Base-by-base conservation (phyloP, 2,329 filamentous ascomycete genomes). In the Penicillium sp. region DNA sequence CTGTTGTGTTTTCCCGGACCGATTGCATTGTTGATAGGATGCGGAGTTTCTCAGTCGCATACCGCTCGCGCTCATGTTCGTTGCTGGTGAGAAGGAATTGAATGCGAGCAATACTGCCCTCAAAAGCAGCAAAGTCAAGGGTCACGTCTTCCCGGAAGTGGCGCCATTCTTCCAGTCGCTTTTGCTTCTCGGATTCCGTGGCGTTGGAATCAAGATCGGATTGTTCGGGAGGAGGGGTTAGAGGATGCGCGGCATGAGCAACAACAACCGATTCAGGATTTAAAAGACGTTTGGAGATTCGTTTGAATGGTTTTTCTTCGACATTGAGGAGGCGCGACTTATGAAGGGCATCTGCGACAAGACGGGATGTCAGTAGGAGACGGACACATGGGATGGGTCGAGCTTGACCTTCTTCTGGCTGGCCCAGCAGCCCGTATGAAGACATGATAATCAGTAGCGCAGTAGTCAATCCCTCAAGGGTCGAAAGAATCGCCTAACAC, bases 281-380 rank as follows among this genome's bases (percentile, higher is more conserved):
- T 4, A 85, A 73, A 6, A 96, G 77, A 20, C 85, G 82, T 66
- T 88, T 88, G 14, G 85, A 85, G 42, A 95, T 80, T 44, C 89
- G 83, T 62, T 86, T 86, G 70, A 94, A 95, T 0, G 88, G 87
- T 41, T 88, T 88, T 59, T 94, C 86, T 70, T 96, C 90, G 44
- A 95, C 83, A 47, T 85, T 85, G 25, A 95, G 76, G 3, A 95
- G 82, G 28, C 90, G 85, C 18, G 77, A 76, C 57, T 89, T 90
- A 70, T 95, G 90, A 25, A 95, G 80, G 47, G 87, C 82, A 62
- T 87, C 82, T 80, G 53, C 28, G 40, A 31, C 6, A 39, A 35
- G 37, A 28, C 35, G 18, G 12, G 34, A 15, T 22, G 44, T 57
- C 45, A 56, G 50, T 33, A 36, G 39, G 41, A 5, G 36, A 43